Conservation (phyloP, 2,329 filamentous ascomycete species). For the Sclerotinia trifoliorum region DNA sequence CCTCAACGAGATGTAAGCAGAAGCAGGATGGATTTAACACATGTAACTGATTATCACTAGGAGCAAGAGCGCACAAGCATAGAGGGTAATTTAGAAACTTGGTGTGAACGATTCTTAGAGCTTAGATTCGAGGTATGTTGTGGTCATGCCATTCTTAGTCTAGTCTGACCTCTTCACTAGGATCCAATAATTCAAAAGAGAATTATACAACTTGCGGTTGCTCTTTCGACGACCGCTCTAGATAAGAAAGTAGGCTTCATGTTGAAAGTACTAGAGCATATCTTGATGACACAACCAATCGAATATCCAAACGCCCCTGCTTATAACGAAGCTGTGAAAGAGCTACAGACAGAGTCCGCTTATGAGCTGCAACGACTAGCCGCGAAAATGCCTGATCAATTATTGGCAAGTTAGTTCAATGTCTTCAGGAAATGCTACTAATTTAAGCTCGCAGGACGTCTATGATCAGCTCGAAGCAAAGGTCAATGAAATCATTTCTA, state of each 20-base stretch:
- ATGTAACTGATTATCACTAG: conserved; percentile 28
- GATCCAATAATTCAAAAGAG: conserved; percentile 83
- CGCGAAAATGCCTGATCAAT: conserved; percentile 85
- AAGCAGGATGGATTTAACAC: conserved; percentile 24
- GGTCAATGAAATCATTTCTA: conserved; percentile 74
- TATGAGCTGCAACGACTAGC: conserved; percentile 86
- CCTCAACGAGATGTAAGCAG: conserved; percentile 45
- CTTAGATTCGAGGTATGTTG: conserved; percentile 60
- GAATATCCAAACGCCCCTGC: conserved; percentile 67
- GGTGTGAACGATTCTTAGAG: conserved; percentile 69
- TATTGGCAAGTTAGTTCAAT: conserved; percentile 51
- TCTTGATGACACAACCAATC: conserved; percentile 77
- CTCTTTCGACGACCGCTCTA: conserved; percentile 78
- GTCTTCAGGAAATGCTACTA: conserved; percentile 6
- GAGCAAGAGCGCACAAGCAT: conserved; percentile 56
- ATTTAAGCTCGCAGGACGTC: conserved; percentile 54
- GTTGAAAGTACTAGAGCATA: conserved; percentile 85
- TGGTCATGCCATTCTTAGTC: neutral
- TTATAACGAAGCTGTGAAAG: conserved; percentile 87
- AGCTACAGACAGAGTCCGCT: conserved; percentile 80
- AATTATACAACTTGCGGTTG: conserved; percentile 77
- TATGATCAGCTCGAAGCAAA: conserved; percentile 84
- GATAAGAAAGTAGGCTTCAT: conserved; percentile 78
- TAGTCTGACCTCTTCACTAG: conserved; percentile 28
- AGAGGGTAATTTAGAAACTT: conserved; percentile 64